These are phyloP conservation scores for Chlorella vulgaris DNA, from an alignment of 139 green algal genomes.

Conservation along the genomic window DNA sequence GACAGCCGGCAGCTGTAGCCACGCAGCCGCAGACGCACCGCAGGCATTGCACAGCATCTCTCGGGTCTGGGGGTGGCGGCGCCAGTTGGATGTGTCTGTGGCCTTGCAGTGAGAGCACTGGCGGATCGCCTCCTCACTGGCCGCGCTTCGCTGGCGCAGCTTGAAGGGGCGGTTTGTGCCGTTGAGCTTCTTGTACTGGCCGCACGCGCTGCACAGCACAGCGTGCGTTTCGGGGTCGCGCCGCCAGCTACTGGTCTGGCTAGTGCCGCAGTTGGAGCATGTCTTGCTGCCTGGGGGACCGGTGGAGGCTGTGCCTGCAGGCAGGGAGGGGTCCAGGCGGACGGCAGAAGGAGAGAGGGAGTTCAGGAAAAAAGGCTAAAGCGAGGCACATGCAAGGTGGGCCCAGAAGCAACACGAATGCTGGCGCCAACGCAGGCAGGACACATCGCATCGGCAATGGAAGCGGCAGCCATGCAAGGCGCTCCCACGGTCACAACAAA, in stretches of 20 bases:
- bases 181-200: slow-evolving; percentile 28
- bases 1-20: too few relatives aligned
- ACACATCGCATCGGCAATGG: too few relatives aligned
- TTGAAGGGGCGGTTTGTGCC: background rate
- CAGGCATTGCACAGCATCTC: slow-evolving; percentile 18
- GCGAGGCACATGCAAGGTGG: too few relatives aligned
- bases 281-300: slow-evolving; percentile 9
- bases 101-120: slow-evolving; percentile 6
- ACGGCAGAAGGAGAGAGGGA: too few relatives aligned
- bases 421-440: too few relatives aligned
- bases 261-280: slow-evolving; percentile 23
- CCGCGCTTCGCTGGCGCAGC: background rate
- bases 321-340: background rate
- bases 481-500: too few relatives aligned
- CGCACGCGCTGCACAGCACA: slow-evolving; percentile 19
- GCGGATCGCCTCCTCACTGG: background rate
- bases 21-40: background rate
- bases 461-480: too few relatives aligned
- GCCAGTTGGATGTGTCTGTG: slow-evolving; percentile 27
- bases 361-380: too few relatives aligned
- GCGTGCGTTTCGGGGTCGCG: background rate
- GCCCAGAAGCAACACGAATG: too few relatives aligned
- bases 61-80: slow-evolving; percentile 16
- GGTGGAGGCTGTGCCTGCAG: background rate
- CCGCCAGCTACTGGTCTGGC: slow-evolving; percentile 21